A percentile compares a stretch with the other conserved stretches of the same genome.
Evolutionary conservation across 805 yeast genomes (phyloP).

Genomic region (Candida peoriensis): DNA sequence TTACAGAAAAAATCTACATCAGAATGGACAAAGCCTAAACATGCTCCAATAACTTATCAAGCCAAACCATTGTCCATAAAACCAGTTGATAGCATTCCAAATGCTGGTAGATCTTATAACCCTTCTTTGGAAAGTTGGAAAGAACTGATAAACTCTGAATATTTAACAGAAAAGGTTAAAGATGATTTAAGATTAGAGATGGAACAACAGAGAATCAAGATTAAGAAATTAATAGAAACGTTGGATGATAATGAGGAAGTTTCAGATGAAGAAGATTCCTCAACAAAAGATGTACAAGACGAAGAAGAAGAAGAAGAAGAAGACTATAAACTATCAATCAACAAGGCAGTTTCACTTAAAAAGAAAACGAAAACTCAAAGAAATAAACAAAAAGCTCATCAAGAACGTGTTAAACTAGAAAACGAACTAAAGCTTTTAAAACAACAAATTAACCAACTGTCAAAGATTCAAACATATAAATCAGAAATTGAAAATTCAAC

Average conservation of each 20-base stretch:
- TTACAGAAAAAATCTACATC: slow-evolving; percentile 34
- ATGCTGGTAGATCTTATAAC: slow-evolving; percentile 89
- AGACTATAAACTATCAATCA: slow-evolving; percentile 55
- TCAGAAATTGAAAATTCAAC: slow-evolving; percentile 22
- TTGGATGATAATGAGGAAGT: slow-evolving; percentile 55
- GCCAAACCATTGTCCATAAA: slow-evolving; percentile 49
- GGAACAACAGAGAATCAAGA: slow-evolving; percentile 57
- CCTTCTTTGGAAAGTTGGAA: slow-evolving; percentile 87
- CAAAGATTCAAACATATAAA: slow-evolving; percentile 35
- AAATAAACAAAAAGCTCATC: slow-evolving; percentile 61
- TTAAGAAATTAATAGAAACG: slow-evolving; percentile 60
- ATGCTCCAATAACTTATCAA: slow-evolving; percentile 50
- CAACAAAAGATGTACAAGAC: slow-evolving; percentile 27
- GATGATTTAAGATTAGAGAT: slow-evolving; percentile 61
- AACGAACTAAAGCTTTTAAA: slow-evolving; percentile 54
- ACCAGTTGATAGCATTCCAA: slow-evolving; percentile 50
- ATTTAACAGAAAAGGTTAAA: slow-evolving; percentile 53
- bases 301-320: slow-evolving; percentile 29
- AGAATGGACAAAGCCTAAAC: slow-evolving; percentile 48
- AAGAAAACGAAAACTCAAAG: slow-evolving; percentile 77
- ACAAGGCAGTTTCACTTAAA: slow-evolving; percentile 61
- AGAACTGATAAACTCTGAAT: slow-evolving; percentile 61
- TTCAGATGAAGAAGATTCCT: slow-evolving; percentile 31
- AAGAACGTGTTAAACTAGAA: slow-evolving; percentile 53
- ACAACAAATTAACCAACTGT: slow-evolving; percentile 53